A percentile compares a stretch with the other conserved stretches of the same genome.
phyloP scores from a whole-genome alignment of 257 asterid species.

The Paulownia fortunei region DNA sequence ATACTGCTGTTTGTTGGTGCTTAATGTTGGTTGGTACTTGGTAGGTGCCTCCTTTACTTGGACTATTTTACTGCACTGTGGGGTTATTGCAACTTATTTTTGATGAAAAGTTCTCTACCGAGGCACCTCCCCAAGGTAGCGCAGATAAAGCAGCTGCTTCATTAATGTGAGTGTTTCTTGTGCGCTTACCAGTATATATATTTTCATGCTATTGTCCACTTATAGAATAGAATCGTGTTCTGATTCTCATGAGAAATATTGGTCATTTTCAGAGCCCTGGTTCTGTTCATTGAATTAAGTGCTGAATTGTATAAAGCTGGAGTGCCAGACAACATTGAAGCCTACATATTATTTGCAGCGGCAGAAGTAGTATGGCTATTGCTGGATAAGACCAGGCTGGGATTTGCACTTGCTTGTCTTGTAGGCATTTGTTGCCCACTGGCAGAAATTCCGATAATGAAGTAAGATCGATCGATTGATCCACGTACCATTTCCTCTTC shows the following conservation, averaged over 20 bases:
- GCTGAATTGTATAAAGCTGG: constrained; percentile 82
- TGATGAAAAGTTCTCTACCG: constrained; percentile 46
- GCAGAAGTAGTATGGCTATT: constrained; percentile 69
- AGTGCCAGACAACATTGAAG: constrained; percentile 66
- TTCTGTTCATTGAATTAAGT: constrained; percentile 65
- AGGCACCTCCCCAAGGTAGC: constrained; percentile 39
- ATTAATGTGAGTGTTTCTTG: constrained; percentile 49
- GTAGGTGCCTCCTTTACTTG: constrained; percentile 81
- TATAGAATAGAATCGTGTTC: background rate
- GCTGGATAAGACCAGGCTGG: constrained; percentile 59
- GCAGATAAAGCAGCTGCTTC: constrained; percentile 48
- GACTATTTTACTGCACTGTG: constrained; percentile 66
- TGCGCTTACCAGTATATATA: background rate
- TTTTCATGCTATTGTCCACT: background rate
- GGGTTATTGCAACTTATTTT: constrained; percentile 64
- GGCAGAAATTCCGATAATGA: constrained; percentile 72
- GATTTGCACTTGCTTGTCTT: constrained; percentile 68
- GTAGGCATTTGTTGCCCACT: constrained; percentile 73
- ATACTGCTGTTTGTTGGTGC: background rate
- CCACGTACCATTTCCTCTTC: background rate
- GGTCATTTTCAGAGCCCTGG: constrained; percentile 52
- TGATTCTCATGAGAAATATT: background rate
- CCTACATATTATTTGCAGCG: constrained; percentile 60
- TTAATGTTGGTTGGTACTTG: background rate
- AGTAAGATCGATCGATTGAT: constrained; percentile 38